These are phyloP conservation scores for Cyberlindnera americana DNA, from an alignment of 805 yeast species.

Conservation along the genomic window DNA sequence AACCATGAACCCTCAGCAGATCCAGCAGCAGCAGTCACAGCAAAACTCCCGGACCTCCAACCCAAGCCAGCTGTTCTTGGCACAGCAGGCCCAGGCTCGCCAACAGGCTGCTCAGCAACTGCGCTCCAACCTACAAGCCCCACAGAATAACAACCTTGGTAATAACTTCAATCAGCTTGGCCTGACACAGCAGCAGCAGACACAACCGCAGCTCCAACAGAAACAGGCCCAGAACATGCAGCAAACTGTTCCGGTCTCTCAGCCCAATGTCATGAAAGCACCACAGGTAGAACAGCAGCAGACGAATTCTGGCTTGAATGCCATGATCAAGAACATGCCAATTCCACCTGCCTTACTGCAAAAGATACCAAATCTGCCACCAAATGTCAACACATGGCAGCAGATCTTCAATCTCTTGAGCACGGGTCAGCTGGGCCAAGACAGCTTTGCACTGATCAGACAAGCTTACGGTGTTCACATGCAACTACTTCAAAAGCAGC, in stretches of 20 bases:
- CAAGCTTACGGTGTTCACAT: slow-evolving; percentile 66
- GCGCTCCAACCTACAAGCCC: slow-evolving; percentile 22
- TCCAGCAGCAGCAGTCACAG: slow-evolving; percentile 24
- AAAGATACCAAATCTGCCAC: slow-evolving; percentile 74
- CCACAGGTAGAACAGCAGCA: slow-evolving; percentile 5
- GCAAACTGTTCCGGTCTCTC: slow-evolving; percentile 21
- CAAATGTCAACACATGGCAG: slow-evolving; percentile 77
- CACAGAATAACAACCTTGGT: not conserved
- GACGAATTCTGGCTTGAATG: slow-evolving; percentile 34
- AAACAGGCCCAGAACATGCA: slow-evolving; percentile 2
- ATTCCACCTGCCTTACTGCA: slow-evolving; percentile 67
- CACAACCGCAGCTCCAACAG: slow-evolving; percentile 9
- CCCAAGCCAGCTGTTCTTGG: slow-evolving; percentile 35
- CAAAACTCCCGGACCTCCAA: slow-evolving; percentile 19
- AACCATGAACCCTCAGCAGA: slow-evolving; percentile 19
- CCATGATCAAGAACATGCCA: slow-evolving; percentile 51
- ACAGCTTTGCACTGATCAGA: slow-evolving; percentile 55
- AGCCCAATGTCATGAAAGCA: slow-evolving; percentile 1
- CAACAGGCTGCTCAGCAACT: slow-evolving; percentile 46
- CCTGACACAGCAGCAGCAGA: slow-evolving; percentile 3
- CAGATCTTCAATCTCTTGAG: slow-evolving; percentile 64
- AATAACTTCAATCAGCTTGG: slow-evolving; percentile 11
- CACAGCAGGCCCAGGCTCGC: slow-evolving; percentile 50
- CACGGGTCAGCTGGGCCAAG: slow-evolving; percentile 54
- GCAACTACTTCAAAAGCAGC: slow-evolving; percentile 48